Conservation (phyloP, 2,329 filamentous ascomycete genomes). For the Fusarium pseudoanthophilum region DNA sequence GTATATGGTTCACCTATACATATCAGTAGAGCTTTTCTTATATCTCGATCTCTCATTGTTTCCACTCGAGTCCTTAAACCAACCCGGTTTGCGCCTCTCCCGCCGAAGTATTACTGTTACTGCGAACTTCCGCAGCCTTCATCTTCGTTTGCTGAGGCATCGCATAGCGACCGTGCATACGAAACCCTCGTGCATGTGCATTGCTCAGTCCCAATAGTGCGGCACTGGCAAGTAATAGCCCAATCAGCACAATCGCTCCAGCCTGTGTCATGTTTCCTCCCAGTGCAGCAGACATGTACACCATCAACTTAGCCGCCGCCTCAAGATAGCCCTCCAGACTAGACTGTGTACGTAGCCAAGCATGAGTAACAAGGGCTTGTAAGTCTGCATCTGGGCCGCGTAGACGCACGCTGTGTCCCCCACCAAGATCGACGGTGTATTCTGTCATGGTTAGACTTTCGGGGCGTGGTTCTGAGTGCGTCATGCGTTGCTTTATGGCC, state of each 20-base stretch:
- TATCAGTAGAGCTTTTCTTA: too few relatives aligned
- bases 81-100: background rate
- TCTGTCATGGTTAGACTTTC: conserved; percentile 48
- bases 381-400: conserved; percentile 66
- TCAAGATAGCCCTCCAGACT: conserved; percentile 62
- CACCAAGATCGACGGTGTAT: conserved; percentile 63
- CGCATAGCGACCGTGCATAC: conserved; percentile 63
- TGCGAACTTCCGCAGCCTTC: background rate
- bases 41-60: background rate
- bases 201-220: conserved; percentile 66
- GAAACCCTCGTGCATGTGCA: conserved; percentile 57
- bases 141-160: conserved; percentile 34
- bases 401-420: conserved; percentile 63
- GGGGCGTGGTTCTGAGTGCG: conserved; percentile 1
- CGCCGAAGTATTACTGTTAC: background rate
- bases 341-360: conserved; percentile 66
- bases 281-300: conserved; percentile 66
- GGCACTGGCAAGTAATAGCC: conserved; percentile 62
- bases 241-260: conserved; percentile 63
- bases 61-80: background rate
- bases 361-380: conserved; percentile 66
- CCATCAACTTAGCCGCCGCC: conserved; percentile 64
- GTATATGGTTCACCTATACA: background rate
- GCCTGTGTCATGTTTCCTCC: conserved; percentile 65
- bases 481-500: conserved; percentile 63